These are phyloP conservation scores for Decorospora gaudefroyi DNA, from an alignment of 2,329 filamentous ascomycete species.

Conservation along the genomic window DNA sequence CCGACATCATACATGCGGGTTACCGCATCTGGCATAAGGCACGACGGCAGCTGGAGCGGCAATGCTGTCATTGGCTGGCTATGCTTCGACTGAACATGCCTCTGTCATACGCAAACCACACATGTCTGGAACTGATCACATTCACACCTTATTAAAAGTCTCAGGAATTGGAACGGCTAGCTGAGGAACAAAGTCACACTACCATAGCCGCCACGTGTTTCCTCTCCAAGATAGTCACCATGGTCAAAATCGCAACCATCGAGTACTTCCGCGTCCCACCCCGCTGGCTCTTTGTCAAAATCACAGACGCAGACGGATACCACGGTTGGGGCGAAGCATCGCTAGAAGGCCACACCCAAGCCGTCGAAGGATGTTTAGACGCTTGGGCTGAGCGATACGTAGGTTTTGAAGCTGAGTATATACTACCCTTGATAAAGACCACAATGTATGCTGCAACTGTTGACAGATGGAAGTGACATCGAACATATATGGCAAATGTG, in stretches of 20 bases:
- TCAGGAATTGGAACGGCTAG: neutral
- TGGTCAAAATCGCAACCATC: conserved; percentile 67
- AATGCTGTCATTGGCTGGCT: neutral
- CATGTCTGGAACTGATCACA: too few relatives aligned
- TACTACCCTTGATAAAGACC: neutral
- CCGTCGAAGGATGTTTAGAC: conserved; percentile 74
- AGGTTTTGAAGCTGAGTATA: conserved; percentile 72
- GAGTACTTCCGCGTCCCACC: conserved; percentile 77
- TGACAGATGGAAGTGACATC: conserved; percentile 72
- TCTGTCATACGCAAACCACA: too few relatives aligned
- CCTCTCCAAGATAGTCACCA: conserved; percentile 37
- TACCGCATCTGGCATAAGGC: conserved; percentile 13
- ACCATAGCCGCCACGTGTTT: neutral
- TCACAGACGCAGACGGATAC: conserved; percentile 67
- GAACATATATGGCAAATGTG: conserved; percentile 79
- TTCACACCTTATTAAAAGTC: neutral
- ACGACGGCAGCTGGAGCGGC: neutral
- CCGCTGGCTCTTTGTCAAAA: conserved; percentile 77
- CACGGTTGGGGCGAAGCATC: conserved; percentile 76
- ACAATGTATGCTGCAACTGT: neutral
- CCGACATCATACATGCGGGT: conserved; percentile 30
- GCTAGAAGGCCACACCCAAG: conserved; percentile 72
- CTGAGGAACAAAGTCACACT: neutral
- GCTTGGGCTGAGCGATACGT: conserved; percentile 65
- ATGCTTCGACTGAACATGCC: too few relatives aligned